These are phyloP conservation scores for Lavandula angustifolia DNA, from an alignment of 257 asterid genomes.

Conservation along the genomic window DNA sequence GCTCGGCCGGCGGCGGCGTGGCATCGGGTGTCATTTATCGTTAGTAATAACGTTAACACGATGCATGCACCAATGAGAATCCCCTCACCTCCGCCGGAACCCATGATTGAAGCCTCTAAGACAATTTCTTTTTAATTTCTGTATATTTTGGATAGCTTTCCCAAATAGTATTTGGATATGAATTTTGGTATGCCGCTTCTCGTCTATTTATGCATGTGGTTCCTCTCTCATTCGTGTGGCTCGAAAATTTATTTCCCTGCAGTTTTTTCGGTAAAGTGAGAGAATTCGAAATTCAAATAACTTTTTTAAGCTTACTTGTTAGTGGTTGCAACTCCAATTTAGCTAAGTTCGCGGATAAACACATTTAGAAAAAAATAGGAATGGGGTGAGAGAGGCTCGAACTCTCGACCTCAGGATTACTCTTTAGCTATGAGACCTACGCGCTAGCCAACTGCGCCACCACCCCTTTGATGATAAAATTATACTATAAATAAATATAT, in stretches of 20 bases:
- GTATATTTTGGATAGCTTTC: background rate
- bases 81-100: background rate
- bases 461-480: conserved; percentile 46
- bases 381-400: conserved; percentile 68
- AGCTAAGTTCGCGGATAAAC: too few relatives aligned
- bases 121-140: conserved; percentile 13
- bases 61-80: conserved; percentile 14
- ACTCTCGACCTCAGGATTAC: conserved; percentile 63
- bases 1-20: conserved; percentile 24
- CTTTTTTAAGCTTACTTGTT: too few relatives aligned
- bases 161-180: background rate
- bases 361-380: too few relatives aligned
- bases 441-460: conserved; percentile 99
- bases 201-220: background rate
- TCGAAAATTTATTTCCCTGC: too few relatives aligned
- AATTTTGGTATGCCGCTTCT: background rate
- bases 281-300: too few relatives aligned
- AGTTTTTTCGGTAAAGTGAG: too few relatives aligned
- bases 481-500: too few relatives aligned
- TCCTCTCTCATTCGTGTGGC: background rate
- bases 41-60: conserved; percentile 23
- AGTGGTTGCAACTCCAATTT: too few relatives aligned
- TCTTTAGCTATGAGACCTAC: conserved; percentile 94
- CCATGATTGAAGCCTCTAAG: conserved; percentile 27
- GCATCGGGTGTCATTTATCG: conserved; percentile 29